Percentiles rank a stretch among this genome's conserved stretches.
phyloP scores from a whole-genome alignment of 1,139 yeast genomes.

The Citeromyces hawaiiensis region DNA sequence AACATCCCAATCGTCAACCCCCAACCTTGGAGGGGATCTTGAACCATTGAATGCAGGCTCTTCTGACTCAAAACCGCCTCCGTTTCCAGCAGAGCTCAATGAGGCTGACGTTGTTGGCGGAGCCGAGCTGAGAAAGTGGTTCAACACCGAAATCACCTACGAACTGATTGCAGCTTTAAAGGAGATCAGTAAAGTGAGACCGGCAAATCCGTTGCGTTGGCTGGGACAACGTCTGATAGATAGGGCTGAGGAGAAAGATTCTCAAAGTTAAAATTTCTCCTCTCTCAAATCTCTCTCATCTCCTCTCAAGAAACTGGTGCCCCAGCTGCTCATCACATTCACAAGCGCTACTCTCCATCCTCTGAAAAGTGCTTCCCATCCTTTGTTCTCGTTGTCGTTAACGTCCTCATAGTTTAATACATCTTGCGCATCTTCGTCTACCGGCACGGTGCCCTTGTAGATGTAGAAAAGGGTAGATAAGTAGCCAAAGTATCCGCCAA shows the following conservation, averaged over 20 bases:
- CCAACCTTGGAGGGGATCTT: background rate
- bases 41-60: background rate
- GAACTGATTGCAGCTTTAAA: constrained; percentile 60
- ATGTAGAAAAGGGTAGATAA: constrained; percentile 35
- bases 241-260: constrained; percentile 22
- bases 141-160: constrained; percentile 59
- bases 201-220: constrained; percentile 54
- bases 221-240: constrained; percentile 61
- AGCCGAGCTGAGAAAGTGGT: constrained; percentile 65
- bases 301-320: constrained; percentile 50
- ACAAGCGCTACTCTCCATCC: constrained; percentile 88
- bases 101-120: constrained; percentile 62
- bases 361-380: constrained; percentile 47
- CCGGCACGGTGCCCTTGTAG: constrained; percentile 20
- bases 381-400: constrained; percentile 20
- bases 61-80: no score
- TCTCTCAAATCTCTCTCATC: constrained; percentile 31
- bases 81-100: constrained; percentile 7
- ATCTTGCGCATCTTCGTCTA: constrained; percentile 5
- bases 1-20: background rate
- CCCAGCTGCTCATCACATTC: constrained; percentile 77
- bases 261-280: constrained; percentile 20
- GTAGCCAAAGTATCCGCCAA: constrained; percentile 37
- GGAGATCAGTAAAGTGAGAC: constrained; percentile 39
- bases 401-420: constrained; percentile 5